Evolutionary conservation across 495 filamentous ascomycete genomes (phyloP).

Genomic region (Penicillium macrosclerotiorum): DNA sequence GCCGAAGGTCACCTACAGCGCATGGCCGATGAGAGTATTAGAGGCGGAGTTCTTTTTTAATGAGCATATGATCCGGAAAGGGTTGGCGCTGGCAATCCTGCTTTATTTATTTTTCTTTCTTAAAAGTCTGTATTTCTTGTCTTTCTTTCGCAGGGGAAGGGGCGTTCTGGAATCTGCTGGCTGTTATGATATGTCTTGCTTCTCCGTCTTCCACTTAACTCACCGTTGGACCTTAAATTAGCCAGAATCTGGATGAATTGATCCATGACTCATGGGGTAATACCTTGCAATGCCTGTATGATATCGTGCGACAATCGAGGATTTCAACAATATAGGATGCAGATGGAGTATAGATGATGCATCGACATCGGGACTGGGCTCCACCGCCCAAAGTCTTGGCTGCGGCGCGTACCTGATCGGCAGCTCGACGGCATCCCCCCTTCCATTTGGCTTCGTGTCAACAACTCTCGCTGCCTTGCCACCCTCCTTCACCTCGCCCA

Average conservation of each 20-base stretch:
- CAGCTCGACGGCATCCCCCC: slow-evolving; percentile 17
- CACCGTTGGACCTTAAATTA: too few relatives aligned
- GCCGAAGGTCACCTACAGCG: slow-evolving; percentile 60
- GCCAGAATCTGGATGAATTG: too few relatives aligned
- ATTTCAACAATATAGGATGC: too few relatives aligned
- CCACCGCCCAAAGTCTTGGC: slow-evolving; percentile 3
- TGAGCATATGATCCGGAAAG: neutral
- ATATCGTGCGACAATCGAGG: too few relatives aligned
- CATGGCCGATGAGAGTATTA: slow-evolving; percentile 52
- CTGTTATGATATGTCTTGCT: too few relatives aligned
- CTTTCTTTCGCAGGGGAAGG: neutral
- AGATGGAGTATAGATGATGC: too few relatives aligned
- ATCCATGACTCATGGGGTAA: too few relatives aligned
- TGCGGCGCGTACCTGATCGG: slow-evolving; percentile 25
- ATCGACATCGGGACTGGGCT: too few relatives aligned
- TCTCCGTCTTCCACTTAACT: too few relatives aligned
- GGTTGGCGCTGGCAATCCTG: too few relatives aligned
- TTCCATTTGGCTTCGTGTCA: slow-evolving; percentile 31
- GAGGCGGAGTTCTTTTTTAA: slow-evolving; percentile 45
- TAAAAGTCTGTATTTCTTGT: neutral
- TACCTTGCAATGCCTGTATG: too few relatives aligned
- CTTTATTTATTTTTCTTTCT: neutral
- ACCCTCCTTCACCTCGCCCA: neutral
- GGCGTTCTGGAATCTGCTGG: neutral
- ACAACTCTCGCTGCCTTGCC: slow-evolving; percentile 16